phyloP scores from a whole-genome alignment of 208 protist genomes.

The Leishmania turanica region DNA sequence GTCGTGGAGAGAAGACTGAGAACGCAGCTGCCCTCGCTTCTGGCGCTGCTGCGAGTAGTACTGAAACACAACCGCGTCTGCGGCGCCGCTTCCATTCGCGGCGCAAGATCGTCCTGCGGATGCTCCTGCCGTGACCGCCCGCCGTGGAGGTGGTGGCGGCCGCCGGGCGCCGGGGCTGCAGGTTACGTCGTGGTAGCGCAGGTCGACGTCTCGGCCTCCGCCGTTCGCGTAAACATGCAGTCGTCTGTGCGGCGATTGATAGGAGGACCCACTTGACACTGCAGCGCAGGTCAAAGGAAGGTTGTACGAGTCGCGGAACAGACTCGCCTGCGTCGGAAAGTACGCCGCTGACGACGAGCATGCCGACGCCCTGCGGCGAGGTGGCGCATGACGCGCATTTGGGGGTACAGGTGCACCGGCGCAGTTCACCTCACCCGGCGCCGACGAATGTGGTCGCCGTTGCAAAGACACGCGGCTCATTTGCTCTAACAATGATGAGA shows the following conservation, averaged over 20 bases:
- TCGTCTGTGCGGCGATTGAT: not conserved
- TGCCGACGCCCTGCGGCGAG: not conserved
- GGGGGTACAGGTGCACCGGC: not conserved
- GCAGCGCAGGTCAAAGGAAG: not conserved
- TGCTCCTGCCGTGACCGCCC: not conserved
- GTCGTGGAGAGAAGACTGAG: conserved; percentile 1
- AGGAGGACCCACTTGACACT: not conserved
- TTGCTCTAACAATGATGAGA: not conserved
- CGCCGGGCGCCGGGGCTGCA: not conserved
- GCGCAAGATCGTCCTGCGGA: not conserved
- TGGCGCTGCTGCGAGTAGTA: conserved; percentile 23
- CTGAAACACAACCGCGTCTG: conserved; percentile 34
- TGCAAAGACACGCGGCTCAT: not conserved
- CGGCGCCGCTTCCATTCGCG: not conserved
- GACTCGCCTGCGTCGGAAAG: not conserved
- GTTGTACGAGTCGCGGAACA: conserved; percentile 15
- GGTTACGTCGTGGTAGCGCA: not conserved
- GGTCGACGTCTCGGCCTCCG: not conserved
- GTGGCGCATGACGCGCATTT: not conserved
- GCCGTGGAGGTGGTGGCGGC: not conserved
- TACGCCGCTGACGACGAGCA: not conserved
- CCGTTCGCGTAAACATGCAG: not conserved
- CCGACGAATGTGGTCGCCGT: conserved; percentile 4
- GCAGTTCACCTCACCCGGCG: not conserved
- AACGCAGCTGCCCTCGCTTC: conserved; percentile 5